These are phyloP conservation scores for Malus hybrid DNA, from an alignment of 331 rosid genomes.

Conservation along the genomic window DNA sequence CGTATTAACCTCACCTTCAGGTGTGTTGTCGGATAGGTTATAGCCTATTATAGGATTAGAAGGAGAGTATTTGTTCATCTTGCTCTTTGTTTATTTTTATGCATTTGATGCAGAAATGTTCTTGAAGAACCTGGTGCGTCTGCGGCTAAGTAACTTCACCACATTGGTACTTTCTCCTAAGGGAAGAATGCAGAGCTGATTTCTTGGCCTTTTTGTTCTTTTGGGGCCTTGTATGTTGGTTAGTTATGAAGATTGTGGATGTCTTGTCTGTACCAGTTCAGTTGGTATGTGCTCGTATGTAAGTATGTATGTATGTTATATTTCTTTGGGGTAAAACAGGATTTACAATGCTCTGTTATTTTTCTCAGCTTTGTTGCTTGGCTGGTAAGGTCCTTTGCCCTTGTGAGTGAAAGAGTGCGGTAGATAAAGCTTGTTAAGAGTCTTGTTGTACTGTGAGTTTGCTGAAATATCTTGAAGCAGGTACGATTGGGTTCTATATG, in stretches of 20 bases:
- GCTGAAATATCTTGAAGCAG: too few relatives aligned
- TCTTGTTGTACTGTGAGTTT: too few relatives aligned
- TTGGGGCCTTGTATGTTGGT: neutral
- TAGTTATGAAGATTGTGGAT: neutral
- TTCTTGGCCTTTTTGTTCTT: too few relatives aligned
- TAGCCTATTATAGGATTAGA: neutral
- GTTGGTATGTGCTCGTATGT: neutral
- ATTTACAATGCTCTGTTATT: neutral
- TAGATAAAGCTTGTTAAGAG: too few relatives aligned
- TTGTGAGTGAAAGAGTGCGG: too few relatives aligned
- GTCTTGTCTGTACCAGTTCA: neutral
- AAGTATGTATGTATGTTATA: neutral
- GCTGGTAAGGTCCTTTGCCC: neutral
- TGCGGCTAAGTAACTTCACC: neutral
- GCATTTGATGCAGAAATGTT: neutral
- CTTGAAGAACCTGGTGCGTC: neutral
- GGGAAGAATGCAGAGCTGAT: neutral
- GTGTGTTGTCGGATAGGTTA: constrained; percentile 31
- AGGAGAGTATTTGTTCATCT: neutral
- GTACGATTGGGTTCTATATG: too few relatives aligned
- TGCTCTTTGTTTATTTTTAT: neutral
- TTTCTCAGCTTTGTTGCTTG: neutral
- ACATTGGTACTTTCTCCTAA: neutral
- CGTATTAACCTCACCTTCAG: constrained; percentile 97
- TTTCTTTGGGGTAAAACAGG: neutral